A percentile compares a stretch with the other conserved stretches of the same genome.
phyloP scores from a whole-genome alignment of 1,139 yeast species.

The Magnusiomyces starmeri region DNA sequence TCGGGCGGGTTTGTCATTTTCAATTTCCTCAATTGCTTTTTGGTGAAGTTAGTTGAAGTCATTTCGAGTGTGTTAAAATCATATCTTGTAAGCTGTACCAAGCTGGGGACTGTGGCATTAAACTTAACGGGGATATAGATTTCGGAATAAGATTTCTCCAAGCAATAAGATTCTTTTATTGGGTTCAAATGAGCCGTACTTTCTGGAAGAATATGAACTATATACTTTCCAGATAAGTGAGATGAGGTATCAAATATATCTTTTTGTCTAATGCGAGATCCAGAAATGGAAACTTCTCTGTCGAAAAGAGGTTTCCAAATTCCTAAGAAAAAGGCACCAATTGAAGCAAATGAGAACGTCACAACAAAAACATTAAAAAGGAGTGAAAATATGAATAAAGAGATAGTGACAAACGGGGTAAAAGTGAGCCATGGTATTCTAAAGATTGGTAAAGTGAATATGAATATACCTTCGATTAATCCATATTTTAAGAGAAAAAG shows the following conservation, averaged over 20 bases:
- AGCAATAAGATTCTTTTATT: constrained; percentile 55
- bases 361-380: constrained; percentile 37
- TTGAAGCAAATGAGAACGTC: constrained; percentile 37
- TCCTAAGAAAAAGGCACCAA: constrained; percentile 42
- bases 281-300: constrained; percentile 64
- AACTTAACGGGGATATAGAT: constrained; percentile 64
- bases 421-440: constrained; percentile 68
- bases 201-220: constrained; percentile 85
- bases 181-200: constrained; percentile 84
- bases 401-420: constrained; percentile 33
- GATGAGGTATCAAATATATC: constrained; percentile 52
- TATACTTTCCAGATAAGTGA: constrained; percentile 79
- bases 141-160: constrained; percentile 38
- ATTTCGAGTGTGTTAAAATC: constrained; percentile 51
- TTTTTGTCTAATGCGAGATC: constrained; percentile 39
- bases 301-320: constrained; percentile 44
- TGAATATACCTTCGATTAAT: constrained; percentile 59
- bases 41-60: constrained; percentile 47
- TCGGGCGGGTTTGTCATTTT: constrained; percentile 36
- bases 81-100: constrained; percentile 56
- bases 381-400: constrained; percentile 34
- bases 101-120: constrained; percentile 72
- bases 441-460: constrained; percentile 64
- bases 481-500: constrained; percentile 64
- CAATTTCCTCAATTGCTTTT: constrained; percentile 41